Conservation (phyloP, 345 rosid species). For the Sonneratia alba region DNA sequence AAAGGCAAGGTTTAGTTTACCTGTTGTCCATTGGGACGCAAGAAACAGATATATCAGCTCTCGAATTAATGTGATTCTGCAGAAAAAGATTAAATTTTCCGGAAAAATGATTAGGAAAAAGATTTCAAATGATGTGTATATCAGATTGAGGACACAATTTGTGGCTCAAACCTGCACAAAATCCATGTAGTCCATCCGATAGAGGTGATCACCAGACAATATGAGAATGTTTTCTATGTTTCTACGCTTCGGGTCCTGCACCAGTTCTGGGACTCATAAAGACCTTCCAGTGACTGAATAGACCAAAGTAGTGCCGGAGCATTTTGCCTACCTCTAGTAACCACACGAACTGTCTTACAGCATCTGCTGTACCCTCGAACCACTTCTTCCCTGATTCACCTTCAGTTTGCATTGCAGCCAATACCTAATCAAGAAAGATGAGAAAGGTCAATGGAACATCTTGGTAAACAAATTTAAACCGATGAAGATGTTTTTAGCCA, state of each 20-base stretch:
- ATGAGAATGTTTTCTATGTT: slow-evolving; percentile 73
- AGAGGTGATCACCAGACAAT: slow-evolving; percentile 84
- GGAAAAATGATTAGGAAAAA: not conserved
- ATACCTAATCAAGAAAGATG: slow-evolving; percentile 28
- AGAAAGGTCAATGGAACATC: not conserved
- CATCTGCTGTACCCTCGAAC: slow-evolving; percentile 98
- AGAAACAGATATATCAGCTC: slow-evolving; percentile 59
- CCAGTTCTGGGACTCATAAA: not conserved
- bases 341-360: slow-evolving; percentile 80
- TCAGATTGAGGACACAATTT: not conserved
- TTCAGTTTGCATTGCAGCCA: slow-evolving; percentile 84
- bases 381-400: slow-evolving; percentile 78
- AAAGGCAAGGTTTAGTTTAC: slow-evolving; percentile 13
- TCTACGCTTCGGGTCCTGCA: slow-evolving; percentile 70
- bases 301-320: not conserved
- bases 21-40: slow-evolving; percentile 54
- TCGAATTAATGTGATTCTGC: slow-evolving; percentile 58
- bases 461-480: not conserved
- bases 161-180: slow-evolving; percentile 49
- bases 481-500: too few species aligned
- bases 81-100: slow-evolving; percentile 9
- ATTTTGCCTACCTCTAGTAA: slow-evolving; percentile 53
- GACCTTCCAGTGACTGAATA: not conserved
- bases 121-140: not conserved
- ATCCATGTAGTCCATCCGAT: slow-evolving; percentile 88